Base-by-base conservation (phyloP, 2,329 filamentous ascomycete species). In the Tolypocladium pustulatum region DNA sequence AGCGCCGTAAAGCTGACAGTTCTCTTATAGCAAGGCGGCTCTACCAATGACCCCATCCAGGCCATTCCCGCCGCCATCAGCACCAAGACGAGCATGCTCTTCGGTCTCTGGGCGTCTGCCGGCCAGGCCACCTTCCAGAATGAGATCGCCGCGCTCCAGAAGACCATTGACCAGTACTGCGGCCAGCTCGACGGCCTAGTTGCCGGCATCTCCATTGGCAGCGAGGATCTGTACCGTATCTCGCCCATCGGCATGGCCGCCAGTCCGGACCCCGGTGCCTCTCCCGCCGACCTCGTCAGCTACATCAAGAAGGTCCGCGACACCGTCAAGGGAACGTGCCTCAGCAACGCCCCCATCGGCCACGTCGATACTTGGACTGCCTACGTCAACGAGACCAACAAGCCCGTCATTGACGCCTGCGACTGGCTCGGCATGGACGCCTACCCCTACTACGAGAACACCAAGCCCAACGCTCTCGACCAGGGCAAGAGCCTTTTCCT, bases 291-390 rank as follows among this genome's bases (percentile, higher is more conserved):
- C 13, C 76, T 96, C 43, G 80, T 84, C 66, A 72, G 75, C 59
- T 94, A 91, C 75, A 90, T 96, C 77, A 72, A 79, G 60, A 77
- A 88, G 69, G 85, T 89, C 60, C 84, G 85, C 62, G 72, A 77
- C 34, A 78, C 82, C 61, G 82, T 95, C 67, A 68, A 80, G 34
- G 82, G 82, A 60, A 91, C 89, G 17, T 69, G 75, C 55, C 76
- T 89, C 30, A 75, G 79, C 41, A 73, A 74, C 30, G 80, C 77
- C 53, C 78, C 83, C 22, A 78, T 96, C 61, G 91, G 91, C 57
- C 91, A 96, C 73, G 91, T 96, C 69, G 91, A 96, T 70, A 95
- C 91, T 56, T 96, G 90, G 90, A 91, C 87, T 40, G 84, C 83
- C 57, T 92, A 85, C 79, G 84, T 84, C 69, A 91, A 95, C 72